Conservation (phyloP, 2,329 filamentous ascomycete genomes). For the Sphaerulina populicola region DNA sequence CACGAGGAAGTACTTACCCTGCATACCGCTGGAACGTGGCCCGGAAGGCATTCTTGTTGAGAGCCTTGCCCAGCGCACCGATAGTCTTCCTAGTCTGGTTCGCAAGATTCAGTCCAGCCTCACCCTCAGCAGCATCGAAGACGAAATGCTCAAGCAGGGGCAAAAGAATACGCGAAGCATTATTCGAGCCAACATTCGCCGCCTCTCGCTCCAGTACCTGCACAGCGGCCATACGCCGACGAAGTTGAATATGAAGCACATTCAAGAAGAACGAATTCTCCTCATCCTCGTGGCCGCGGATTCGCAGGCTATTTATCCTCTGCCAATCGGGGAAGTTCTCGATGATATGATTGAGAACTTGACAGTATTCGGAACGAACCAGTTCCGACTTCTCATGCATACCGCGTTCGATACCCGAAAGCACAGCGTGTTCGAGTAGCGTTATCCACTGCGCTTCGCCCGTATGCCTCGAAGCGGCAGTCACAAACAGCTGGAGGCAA, state of each 20-base stretch:
- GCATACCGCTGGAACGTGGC: conserved; percentile 77
- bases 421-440: conserved; percentile 56
- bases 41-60: conserved; percentile 88
- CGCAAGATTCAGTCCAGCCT: conserved; percentile 66
- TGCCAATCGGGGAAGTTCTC: conserved; percentile 61
- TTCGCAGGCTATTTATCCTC: conserved; percentile 63
- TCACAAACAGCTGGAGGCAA: conserved; percentile 67
- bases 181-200: conserved; percentile 60
- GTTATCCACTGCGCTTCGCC: conserved; percentile 43
- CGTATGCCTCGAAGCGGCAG: conserved; percentile 47
- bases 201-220: conserved; percentile 66
- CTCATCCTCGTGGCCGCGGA: conserved; percentile 61
- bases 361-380: conserved; percentile 72
- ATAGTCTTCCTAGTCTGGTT: conserved; percentile 80
- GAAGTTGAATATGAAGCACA: conserved; percentile 79
- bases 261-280: conserved; percentile 87
- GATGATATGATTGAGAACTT: conserved; percentile 70
- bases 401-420: conserved; percentile 69
- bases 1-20: conserved; percentile 32
- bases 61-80: conserved; percentile 60
- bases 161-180: conserved; percentile 78
- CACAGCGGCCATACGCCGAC: conserved; percentile 75
- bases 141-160: conserved; percentile 92
- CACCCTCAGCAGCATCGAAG: conserved; percentile 73
- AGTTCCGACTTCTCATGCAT: conserved; percentile 64